These are phyloP conservation scores for Talaromyces rugulosus DNA, from an alignment of 2,329 filamentous ascomycete genomes.

Conservation along the genomic window DNA sequence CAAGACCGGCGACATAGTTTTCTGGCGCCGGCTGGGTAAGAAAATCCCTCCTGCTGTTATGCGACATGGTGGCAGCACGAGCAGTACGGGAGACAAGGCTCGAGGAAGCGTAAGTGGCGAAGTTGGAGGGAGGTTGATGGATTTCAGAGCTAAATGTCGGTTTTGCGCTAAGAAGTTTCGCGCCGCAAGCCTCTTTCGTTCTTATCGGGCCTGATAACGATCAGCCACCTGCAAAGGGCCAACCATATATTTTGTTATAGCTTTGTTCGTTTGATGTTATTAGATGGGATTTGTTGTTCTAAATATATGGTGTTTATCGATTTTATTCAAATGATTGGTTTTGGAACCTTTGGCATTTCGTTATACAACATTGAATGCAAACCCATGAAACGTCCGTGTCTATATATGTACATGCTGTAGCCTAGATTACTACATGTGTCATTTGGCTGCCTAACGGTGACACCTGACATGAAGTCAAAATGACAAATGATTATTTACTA, in stretches of 20 bases:
- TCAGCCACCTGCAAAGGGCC: background rate
- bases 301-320: too few species aligned
- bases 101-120: background rate
- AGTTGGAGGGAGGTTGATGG: background rate
- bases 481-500: too few species aligned
- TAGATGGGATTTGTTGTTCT: background rate
- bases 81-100: background rate
- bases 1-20: constrained; percentile 92
- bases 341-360: too few species aligned
- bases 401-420: too few species aligned
- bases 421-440: too few species aligned
- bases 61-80: constrained; percentile 46
- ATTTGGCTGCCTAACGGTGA: too few species aligned
- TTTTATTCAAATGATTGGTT: too few species aligned
- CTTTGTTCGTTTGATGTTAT: background rate
- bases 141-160: background rate
- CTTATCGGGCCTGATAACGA: constrained; percentile 12
- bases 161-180: background rate
- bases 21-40: constrained; percentile 79
- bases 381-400: too few species aligned
- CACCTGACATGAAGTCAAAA: too few species aligned
- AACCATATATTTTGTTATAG: background rate
- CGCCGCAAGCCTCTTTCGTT: background rate
- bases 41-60: constrained; percentile 68
- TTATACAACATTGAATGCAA: too few species aligned